Conservation (phyloP, 2,329 filamentous ascomycete species). For the Colletotrichum sojae region DNA sequence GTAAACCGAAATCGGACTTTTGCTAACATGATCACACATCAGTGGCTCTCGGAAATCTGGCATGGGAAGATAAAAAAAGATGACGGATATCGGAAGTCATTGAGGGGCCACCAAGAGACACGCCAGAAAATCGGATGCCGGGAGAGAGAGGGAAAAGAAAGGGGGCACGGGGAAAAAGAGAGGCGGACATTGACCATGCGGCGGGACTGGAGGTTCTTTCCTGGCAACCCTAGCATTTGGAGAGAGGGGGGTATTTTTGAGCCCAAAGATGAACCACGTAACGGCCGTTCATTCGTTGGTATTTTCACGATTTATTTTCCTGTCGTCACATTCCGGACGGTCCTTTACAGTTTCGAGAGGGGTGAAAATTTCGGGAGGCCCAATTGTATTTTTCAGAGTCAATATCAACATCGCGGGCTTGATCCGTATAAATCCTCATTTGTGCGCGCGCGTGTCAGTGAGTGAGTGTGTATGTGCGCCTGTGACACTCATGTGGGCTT, state of each 20-base stretch:
- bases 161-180: constrained; percentile 9
- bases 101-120: not conserved
- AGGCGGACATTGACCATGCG: constrained; percentile 16
- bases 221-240: constrained; percentile 27
- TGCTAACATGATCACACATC: constrained; percentile 32
- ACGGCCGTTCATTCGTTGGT: constrained; percentile 38
- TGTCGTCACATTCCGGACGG: constrained; percentile 22
- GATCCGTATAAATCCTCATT: constrained; percentile 30
- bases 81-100: not conserved
- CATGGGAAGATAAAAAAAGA: not conserved
- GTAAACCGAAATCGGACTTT: constrained; percentile 17
- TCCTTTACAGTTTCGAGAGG: constrained; percentile 19
- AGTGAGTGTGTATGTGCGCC: too few relatives aligned
- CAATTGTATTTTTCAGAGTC: constrained; percentile 20
- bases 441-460: not conserved
- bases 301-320: constrained; percentile 14
- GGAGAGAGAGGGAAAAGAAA: constrained; percentile 4
- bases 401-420: constrained; percentile 12
- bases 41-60: constrained; percentile 26
- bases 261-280: constrained; percentile 39
- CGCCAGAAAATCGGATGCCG: constrained; percentile 11
- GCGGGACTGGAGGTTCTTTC: constrained; percentile 33
- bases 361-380: constrained; percentile 11
- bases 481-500: constrained; percentile 6
- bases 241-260: constrained; percentile 10